phyloP scores from a whole-genome alignment of 2,329 filamentous ascomycete genomes.

The Phoma sp. region DNA sequence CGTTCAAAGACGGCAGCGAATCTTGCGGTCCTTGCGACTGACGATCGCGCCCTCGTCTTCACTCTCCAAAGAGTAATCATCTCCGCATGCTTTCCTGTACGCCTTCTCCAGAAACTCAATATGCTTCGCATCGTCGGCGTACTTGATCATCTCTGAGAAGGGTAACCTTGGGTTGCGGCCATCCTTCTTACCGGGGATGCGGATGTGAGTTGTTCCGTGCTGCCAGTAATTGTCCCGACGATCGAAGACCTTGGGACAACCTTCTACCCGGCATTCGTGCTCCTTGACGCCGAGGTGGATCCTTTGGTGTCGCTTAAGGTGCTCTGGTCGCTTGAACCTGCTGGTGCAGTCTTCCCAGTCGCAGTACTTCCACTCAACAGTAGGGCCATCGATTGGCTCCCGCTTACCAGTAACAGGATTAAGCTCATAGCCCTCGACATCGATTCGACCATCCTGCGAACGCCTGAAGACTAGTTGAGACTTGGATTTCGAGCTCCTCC shows the following conservation, averaged over 20 bases:
- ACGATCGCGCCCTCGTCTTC: conserved; percentile 15
- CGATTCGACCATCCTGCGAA: conserved; percentile 19
- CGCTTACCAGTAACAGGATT: conserved; percentile 14
- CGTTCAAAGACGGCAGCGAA: conserved; percentile 16
- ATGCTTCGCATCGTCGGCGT: conserved; percentile 37
- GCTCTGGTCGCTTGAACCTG: conserved; percentile 40
- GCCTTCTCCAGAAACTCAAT: conserved; percentile 38
- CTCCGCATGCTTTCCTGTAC: conserved; percentile 27
- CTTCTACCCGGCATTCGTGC: conserved; percentile 29
- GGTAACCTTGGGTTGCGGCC: conserved; percentile 36
- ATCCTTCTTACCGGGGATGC: conserved; percentile 34
- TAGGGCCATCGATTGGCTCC: conserved; percentile 15
- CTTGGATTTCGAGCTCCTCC: conserved; percentile 14
- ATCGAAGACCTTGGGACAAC: conserved; percentile 38
- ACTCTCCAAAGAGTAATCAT: conserved; percentile 20
- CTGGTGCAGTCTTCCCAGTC: conserved; percentile 13
- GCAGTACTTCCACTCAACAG: conserved; percentile 20
- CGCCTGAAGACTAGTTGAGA: conserved; percentile 14
- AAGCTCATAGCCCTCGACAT: conserved; percentile 13
- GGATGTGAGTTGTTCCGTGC: conserved; percentile 43
- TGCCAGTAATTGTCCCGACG: conserved; percentile 47
- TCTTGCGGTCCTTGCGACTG: conserved; percentile 1
- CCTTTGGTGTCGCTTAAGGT: conserved; percentile 39
- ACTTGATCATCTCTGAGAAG: conserved; percentile 32
- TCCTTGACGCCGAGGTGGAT: conserved; percentile 32